Evolutionary conservation across 257 asterid species (phyloP).

Genomic region (Eucommia ulmoides): DNA sequence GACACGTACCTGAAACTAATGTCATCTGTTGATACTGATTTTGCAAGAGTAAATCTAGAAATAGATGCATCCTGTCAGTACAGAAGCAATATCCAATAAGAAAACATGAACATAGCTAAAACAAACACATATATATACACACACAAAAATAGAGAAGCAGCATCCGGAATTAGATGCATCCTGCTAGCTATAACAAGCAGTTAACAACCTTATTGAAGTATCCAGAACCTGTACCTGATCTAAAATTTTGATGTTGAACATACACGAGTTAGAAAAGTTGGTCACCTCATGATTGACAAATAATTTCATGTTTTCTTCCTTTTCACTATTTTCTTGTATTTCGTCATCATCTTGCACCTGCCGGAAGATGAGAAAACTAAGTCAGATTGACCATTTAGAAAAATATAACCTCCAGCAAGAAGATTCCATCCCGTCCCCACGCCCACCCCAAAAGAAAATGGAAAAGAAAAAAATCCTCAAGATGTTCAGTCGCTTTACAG

Average conservation of each 20-base stretch:
- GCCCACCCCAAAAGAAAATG: background rate
- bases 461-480: background rate
- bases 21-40: conserved; percentile 20
- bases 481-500: background rate
- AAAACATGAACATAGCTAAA: too few species aligned
- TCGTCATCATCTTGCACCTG: conserved; percentile 88
- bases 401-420: too few species aligned
- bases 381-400: conserved; percentile 11
- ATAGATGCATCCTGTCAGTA: conserved; percentile 29
- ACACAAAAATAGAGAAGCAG: too few species aligned
- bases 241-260: background rate
- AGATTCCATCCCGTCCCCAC: background rate
- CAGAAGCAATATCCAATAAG: too few species aligned
- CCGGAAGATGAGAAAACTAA: conserved; percentile 16
- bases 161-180: conserved; percentile 25
- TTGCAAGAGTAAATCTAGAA: conserved; percentile 15
- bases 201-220: background rate
- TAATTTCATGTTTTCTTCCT: conserved; percentile 28
- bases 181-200: conserved; percentile 9
- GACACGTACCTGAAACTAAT: conserved; percentile 21
- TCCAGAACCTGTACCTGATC: conserved; percentile 9
- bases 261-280: background rate
- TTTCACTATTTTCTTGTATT: conserved; percentile 61
- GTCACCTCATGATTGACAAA: conserved; percentile 39
- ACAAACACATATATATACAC: too few species aligned